Conservation (phyloP, 768 basidiomycete genomes). For the Tricholoma saponaceum region DNA sequence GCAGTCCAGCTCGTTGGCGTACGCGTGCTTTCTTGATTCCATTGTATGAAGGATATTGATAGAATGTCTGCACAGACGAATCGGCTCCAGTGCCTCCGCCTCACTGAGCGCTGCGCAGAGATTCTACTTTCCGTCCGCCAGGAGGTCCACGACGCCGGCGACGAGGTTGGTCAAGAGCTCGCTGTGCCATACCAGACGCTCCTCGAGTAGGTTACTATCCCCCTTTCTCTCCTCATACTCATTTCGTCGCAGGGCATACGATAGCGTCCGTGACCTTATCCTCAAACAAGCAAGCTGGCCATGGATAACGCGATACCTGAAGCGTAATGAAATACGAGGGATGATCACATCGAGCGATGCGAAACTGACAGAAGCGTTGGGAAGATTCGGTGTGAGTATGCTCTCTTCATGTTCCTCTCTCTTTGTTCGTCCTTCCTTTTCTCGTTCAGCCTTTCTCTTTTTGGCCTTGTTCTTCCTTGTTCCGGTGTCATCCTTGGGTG, state of each 20-base stretch:
- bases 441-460: neutral
- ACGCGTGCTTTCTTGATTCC: constrained; percentile 17
- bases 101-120: constrained; percentile 71
- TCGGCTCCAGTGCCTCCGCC: constrained; percentile 59
- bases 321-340: constrained; percentile 61
- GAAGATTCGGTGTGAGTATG: constrained; percentile 47
- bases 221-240: neutral
- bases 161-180: constrained; percentile 45
- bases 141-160: constrained; percentile 59
- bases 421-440: neutral
- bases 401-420: neutral
- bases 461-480: neutral
- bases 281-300: constrained; percentile 59
- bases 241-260: constrained; percentile 31
- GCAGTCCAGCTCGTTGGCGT: constrained; percentile 59
- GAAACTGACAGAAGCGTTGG: constrained; percentile 52
- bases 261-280: constrained; percentile 45
- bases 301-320: constrained; percentile 76
- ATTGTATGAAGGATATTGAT: neutral
- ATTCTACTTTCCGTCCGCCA: constrained; percentile 60
- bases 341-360: constrained; percentile 51
- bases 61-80: constrained; percentile 46
- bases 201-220: constrained; percentile 35
- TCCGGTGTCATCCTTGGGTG: neutral
- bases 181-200: constrained; percentile 45